Evolutionary conservation across 2,329 filamentous ascomycete species (phyloP).

Genomic region (Hypoxylon sp.): DNA sequence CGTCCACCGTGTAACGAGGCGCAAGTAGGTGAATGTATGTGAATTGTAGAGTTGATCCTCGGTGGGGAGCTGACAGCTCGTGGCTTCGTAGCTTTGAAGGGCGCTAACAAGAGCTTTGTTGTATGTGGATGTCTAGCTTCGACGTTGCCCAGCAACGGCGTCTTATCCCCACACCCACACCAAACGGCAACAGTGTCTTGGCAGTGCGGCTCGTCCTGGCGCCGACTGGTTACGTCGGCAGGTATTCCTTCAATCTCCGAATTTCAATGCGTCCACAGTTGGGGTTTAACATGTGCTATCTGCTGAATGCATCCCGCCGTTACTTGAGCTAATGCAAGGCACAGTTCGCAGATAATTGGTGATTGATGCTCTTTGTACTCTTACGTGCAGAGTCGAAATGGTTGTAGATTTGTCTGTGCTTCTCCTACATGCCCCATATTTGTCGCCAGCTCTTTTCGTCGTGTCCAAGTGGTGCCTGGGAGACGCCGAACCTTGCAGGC

Average conservation of each 20-base stretch:
- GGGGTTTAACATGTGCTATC: not conserved
- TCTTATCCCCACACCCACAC: conserved; percentile 31
- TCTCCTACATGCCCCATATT: conserved; percentile 67
- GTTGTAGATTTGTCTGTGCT: not conserved
- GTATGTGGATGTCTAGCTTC: conserved; percentile 26
- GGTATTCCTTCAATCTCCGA: conserved; percentile 2
- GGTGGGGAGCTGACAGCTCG: conserved; percentile 30
- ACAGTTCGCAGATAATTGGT: not conserved
- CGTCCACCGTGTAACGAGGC: conserved; percentile 30
- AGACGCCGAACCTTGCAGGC: conserved; percentile 71
- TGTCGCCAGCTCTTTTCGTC: conserved; percentile 70
- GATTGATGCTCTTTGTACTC: not conserved
- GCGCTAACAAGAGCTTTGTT: conserved; percentile 37
- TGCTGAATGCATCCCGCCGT: not conserved
- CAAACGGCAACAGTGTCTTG: conserved; percentile 29
- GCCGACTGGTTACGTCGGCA: not conserved
- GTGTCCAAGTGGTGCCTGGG: conserved; percentile 70
- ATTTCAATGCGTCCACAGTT: not conserved
- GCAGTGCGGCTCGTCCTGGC: conserved; percentile 2
- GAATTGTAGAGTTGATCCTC: conserved; percentile 31
- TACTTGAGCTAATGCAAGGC: not conserved
- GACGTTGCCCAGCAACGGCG: conserved; percentile 38
- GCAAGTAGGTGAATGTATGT: conserved; percentile 11
- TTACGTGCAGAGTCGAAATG: not conserved
- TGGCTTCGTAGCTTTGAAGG: conserved; percentile 21